A percentile compares a stretch with the other conserved stretches of the same genome.
These are phyloP conservation scores for Heliamphora exappendiculata DNA, from an alignment of 148 eudicot genomes.

Conservation along the genomic window DNA sequence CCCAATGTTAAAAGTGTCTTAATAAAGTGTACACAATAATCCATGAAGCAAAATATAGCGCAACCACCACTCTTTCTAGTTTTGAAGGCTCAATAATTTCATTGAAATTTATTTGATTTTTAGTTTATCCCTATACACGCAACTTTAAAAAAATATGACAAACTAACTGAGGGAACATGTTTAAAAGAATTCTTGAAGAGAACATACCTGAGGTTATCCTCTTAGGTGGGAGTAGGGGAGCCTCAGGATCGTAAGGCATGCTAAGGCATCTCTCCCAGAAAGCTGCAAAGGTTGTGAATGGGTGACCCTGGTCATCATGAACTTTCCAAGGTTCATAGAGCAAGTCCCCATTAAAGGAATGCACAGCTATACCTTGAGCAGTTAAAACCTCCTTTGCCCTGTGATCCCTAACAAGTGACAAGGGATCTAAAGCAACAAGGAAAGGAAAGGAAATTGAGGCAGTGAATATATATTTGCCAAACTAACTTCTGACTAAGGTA, in stretches of 20 bases:
- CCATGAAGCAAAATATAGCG: not conserved
- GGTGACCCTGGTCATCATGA: slow-evolving; percentile 55
- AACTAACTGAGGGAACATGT: not conserved
- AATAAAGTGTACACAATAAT: not conserved
- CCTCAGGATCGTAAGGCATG: slow-evolving; percentile 95
- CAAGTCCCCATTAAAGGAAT: slow-evolving; percentile 89
- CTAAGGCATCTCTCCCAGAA: slow-evolving; percentile 96
- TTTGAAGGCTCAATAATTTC: not conserved
- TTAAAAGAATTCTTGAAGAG: not conserved
- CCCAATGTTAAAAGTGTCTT: not conserved
- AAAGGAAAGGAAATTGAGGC: slow-evolving; percentile 11
- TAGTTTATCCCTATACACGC: not conserved
- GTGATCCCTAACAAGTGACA: slow-evolving; percentile 95
- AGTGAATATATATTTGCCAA: not conserved
- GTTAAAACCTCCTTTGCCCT: slow-evolving; percentile 74
- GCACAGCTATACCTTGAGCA: slow-evolving; percentile 66
- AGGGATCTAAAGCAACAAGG: slow-evolving; percentile 52
- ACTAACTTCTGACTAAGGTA: not conserved
- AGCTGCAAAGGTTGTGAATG: slow-evolving; percentile 65
- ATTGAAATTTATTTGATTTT: not conserved
- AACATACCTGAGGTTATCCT: slow-evolving; percentile 71
- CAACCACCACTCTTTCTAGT: not conserved
- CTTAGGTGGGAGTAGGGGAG: slow-evolving; percentile 95
- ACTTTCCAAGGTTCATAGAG: slow-evolving; percentile 97
- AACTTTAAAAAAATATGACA: not conserved